Evolutionary conservation across 306 rosid species (phyloP).

Genomic region (Casuarina cunninghamiana): DNA sequence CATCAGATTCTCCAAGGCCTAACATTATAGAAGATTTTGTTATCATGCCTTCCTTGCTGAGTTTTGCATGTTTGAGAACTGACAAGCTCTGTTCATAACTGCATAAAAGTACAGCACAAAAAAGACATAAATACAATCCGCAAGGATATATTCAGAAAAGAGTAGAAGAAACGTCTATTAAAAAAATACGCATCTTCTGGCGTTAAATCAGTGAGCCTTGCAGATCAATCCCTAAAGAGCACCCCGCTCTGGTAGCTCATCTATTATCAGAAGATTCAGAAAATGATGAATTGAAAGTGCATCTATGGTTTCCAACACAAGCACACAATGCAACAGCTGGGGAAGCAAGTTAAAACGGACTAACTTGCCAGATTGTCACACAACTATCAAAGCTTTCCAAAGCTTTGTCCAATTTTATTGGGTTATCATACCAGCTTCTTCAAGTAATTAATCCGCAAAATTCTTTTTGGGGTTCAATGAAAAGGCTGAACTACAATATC

Average conservation of each 20-base stretch:
- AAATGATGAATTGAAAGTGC: background rate
- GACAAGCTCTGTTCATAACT: slow-evolving; percentile 89
- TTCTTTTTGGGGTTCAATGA: background rate
- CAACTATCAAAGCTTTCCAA: background rate
- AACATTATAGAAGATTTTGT: slow-evolving; percentile 95
- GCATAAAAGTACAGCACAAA: slow-evolving; percentile 33
- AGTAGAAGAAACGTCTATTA: slow-evolving; percentile 1
- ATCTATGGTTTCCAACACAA: background rate
- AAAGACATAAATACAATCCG: slow-evolving; percentile 23
- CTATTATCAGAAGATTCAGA: background rate
- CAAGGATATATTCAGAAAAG: background rate
- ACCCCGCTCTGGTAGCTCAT: background rate
- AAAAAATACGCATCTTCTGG: background rate
- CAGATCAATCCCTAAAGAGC: background rate
- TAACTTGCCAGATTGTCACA: background rate
- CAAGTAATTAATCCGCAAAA: background rate
- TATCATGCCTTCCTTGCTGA: slow-evolving; percentile 81
- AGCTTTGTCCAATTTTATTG: background rate
- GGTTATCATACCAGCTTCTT: background rate
- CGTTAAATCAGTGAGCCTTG: background rate
- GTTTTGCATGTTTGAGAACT: slow-evolving; percentile 78
- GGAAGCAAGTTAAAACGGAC: background rate
- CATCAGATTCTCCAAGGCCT: slow-evolving; percentile 94
- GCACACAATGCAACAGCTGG: background rate
- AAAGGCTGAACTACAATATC: background rate